A percentile compares a stretch with the other conserved stretches of the same genome.
These are phyloP conservation scores for Spathaspora sp. DNA, from an alignment of 805 yeast species.

Conservation along the genomic window DNA sequence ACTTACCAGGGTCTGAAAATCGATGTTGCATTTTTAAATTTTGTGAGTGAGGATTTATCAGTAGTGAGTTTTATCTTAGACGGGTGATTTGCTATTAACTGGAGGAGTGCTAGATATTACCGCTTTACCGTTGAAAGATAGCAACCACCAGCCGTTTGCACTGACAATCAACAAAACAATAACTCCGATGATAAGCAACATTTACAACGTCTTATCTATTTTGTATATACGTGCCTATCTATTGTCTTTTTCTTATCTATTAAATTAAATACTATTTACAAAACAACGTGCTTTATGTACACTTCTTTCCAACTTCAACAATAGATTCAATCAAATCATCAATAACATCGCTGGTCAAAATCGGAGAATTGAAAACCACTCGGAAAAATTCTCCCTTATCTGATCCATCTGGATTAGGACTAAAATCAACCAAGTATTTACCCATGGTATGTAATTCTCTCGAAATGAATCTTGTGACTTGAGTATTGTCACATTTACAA, in stretches of 20 bases:
- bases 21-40: background rate
- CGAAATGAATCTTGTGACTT: constrained; percentile 59
- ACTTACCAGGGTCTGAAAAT: background rate
- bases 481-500: constrained; percentile 39
- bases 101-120: too few species aligned
- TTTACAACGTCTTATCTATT: background rate
- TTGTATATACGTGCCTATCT: background rate
- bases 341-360: constrained; percentile 29
- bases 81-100: too few species aligned
- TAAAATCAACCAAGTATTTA: constrained; percentile 72
- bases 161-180: too few species aligned
- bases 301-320: constrained; percentile 18
- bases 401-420: constrained; percentile 57
- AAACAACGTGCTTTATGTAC: background rate
- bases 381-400: constrained; percentile 76
- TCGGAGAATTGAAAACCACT: constrained; percentile 78
- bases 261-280: background rate
- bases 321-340: constrained; percentile 35
- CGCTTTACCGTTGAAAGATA: too few species aligned
- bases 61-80: too few species aligned
- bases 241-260: background rate
- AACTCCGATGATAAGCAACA: too few species aligned
- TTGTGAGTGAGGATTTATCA: too few species aligned
- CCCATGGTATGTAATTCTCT: constrained; percentile 56
- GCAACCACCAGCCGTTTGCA: too few species aligned